Conservation (phyloP, 2,329 filamentous ascomycete species). For the Periglandula ipomoeae region DNA sequence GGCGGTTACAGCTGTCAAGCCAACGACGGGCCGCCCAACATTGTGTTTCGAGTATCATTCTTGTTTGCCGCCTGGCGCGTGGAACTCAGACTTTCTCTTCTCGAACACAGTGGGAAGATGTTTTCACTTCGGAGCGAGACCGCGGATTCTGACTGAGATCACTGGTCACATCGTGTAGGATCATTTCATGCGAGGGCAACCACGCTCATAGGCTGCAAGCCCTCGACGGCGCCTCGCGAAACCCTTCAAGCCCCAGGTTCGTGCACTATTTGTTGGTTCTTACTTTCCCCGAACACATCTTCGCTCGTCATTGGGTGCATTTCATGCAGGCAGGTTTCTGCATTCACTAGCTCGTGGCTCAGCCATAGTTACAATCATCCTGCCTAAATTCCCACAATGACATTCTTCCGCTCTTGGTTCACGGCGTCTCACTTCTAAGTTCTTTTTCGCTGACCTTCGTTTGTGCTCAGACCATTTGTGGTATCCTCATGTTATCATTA, state of each 20-base stretch:
- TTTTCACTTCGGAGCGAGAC: not conserved
- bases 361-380: too few relatives aligned
- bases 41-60: not conserved
- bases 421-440: not conserved
- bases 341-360: too few relatives aligned
- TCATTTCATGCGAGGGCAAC: not conserved
- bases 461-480: not conserved
- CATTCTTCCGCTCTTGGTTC: not conserved
- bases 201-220: not conserved
- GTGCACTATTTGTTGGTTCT: not conserved
- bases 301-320: too few relatives aligned
- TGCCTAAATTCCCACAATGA: too few relatives aligned
- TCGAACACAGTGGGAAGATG: not conserved
- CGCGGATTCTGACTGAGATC: not conserved
- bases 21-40: not conserved
- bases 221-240: not conserved
- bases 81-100: too few relatives aligned
- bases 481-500: slow-evolving; percentile 4
- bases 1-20: not conserved
- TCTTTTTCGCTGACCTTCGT: not conserved
- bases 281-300: too few relatives aligned
- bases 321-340: too few relatives aligned
- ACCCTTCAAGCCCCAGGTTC: not conserved
- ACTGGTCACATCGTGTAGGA: not conserved
- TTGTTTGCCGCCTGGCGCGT: not conserved